Evolutionary conservation across 2,329 filamentous ascomycete species (phyloP), one percentile per base, ranked within the genome.

Genomic region (Phyllachora maydis): DNA sequence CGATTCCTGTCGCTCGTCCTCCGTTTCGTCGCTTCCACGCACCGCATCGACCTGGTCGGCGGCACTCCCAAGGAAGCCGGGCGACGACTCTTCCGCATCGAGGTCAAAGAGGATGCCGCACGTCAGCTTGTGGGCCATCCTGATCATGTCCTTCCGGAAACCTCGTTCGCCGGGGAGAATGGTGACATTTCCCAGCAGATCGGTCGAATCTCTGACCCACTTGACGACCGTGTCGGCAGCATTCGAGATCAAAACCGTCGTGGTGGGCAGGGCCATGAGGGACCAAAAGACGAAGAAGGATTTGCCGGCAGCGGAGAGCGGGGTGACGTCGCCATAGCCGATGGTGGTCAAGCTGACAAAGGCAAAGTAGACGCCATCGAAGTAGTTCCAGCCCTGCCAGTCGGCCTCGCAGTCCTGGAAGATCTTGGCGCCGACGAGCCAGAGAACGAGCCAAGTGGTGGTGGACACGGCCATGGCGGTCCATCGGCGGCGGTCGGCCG

Each of bases 271-370:
- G 0, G 82, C 81, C 14, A 92, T 59, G 2, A 93, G 45, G 9
- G 72, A 78, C 83, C 83, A 93, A 26, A 92, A 71, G n/a, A 93
- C 77, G 37, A 91, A 93, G 42, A 92, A 91, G 0, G 77, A 67
- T 26, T 77, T 71, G 2, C 77, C 79, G 0, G 70, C 61, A 32
- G 82, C 83, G 2, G 72, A 77, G n/a, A 68, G 54, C 0, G 81
- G 81, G 2, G 70, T 67, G 4, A 73, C 45, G 33, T 91, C 81
- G 4, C 83, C 83, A 35, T 91, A 92, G 1, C 83, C 83, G 18
- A 92, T 77, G 0, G 83, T 92, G 2, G 82, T 56, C 13, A 92
- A 61, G 3, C 71, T 73, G 16, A 81, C 68, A 43, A 88, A 93
- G 34, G 71, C 70, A 40, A 92, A 90, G 46, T 92, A 92, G 20